phyloP scores from a whole-genome alignment of 495 filamentous ascomycete species.

The Evansstolkia leycettana region DNA sequence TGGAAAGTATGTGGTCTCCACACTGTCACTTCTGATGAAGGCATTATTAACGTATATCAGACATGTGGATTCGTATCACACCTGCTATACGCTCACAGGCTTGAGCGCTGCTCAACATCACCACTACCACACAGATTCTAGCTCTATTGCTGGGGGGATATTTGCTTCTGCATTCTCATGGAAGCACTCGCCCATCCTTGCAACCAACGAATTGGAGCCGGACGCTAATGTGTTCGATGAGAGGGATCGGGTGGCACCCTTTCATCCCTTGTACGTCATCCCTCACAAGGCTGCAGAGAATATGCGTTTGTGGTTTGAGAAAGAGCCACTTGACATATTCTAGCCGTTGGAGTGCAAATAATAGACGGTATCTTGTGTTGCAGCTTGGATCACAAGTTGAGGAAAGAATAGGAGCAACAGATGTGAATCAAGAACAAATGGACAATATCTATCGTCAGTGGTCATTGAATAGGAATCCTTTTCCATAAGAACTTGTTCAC shows the following conservation, averaged over 20 bases:
- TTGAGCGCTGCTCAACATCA: constrained; percentile 70
- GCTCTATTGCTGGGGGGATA: constrained; percentile 15
- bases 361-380: too few species aligned
- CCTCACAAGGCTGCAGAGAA: constrained; percentile 54
- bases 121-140: constrained; percentile 46
- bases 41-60: constrained; percentile 29
- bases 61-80: constrained; percentile 77
- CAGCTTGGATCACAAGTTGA: too few species aligned
- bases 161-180: constrained; percentile 53
- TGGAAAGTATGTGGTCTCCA: constrained; percentile 53
- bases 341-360: too few species aligned
- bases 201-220: constrained; percentile 31
- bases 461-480: too few species aligned
- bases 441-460: too few species aligned
- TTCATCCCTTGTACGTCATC: constrained; percentile 81
- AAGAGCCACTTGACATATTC: constrained; percentile 11
- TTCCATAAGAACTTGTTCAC: too few species aligned
- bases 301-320: constrained; percentile 51
- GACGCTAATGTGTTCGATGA: constrained; percentile 32
- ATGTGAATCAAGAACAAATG: too few species aligned
- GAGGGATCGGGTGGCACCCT: constrained; percentile 33
- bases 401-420: too few species aligned
- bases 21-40: neutral
- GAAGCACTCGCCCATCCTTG: constrained; percentile 38
- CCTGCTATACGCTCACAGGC: constrained; percentile 79